Evolutionary conservation across 768 basidiomycete species (phyloP), one percentile per base, ranked within the genome.

Genomic region (Nidularia pulvinata): DNA sequence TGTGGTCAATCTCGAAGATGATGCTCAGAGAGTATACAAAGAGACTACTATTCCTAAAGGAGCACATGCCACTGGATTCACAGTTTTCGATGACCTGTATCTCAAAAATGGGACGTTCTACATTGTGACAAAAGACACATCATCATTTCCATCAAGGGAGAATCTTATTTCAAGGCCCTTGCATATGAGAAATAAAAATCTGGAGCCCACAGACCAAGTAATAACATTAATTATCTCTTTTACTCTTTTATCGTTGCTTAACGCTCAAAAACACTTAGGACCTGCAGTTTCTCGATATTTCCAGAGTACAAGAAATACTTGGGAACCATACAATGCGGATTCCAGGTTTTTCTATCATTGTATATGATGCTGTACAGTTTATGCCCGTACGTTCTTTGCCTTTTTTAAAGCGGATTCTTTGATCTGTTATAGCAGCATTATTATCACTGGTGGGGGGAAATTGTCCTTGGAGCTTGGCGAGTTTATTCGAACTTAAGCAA

Each of bases 101-200:
- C 80, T 91, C 65, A 75, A 80, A 50, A 84, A 88, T 57, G 87
- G 89, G 16, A 90, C 87, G 1, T 79, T 91, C 55, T 85, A 80
- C 62, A 74, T 89, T 53, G 75, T 91, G 49, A 82, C 87, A 6
- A 44, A 54, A 5, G 63, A 70, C 45, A 54, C 52, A 6, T 51
- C 57, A 4, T 60, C 65, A 9, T 83, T 83, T 54, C 85, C 84
- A 7, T 68, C 71, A 5, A 63, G 70, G 54, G 62, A 69, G 30
- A 58, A 78, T 49, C 76, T 88, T 58, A 55, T 75, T 9, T 63
- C 72, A 7, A 46, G 49, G 3, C 68, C 69, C 2, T 51, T 61
- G 30, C 57, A 67, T 10, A 33, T 53, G 33, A 61, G 55, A 11
- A 11, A 42, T 1, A 54, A 56, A 14, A 57, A 69, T 33, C 42